Percentiles rank a stretch among this genome's conserved stretches.
Conservation (phyloP, 2,329 filamentous ascomycete genomes). For the Aspergillus pseudotamarii region DNA sequence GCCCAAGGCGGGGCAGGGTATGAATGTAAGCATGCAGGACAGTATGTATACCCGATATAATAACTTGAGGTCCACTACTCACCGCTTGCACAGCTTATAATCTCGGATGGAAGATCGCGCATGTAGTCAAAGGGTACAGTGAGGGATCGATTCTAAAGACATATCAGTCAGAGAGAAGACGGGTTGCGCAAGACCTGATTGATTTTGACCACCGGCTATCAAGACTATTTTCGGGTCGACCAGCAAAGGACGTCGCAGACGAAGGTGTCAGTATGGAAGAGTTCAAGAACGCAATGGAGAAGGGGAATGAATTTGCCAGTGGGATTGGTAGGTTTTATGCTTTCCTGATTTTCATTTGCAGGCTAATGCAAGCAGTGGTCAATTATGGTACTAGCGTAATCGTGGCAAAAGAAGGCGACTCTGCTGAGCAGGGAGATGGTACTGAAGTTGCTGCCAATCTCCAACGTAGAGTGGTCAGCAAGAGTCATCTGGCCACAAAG, state of each 20-base stretch:
- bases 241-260: conserved; percentile 62
- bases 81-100: conserved; percentile 48
- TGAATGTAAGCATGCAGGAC: conserved; percentile 75
- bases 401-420: conserved; percentile 55
- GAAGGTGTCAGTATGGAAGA: conserved; percentile 64
- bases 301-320: conserved; percentile 62
- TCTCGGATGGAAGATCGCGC: conserved; percentile 59
- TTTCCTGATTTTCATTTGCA: conserved; percentile 10
- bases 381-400: conserved; percentile 61
- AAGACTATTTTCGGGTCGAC: conserved; percentile 59
- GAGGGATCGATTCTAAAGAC: conserved; percentile 51
- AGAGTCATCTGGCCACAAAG: conserved; percentile 23
- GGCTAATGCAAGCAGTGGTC: conserved; percentile 41
- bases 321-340: conserved; percentile 46
- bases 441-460: not conserved
- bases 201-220: conserved; percentile 63
- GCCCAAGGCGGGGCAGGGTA: conserved; percentile 57
- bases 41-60: conserved; percentile 21
- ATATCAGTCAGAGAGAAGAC: conserved; percentile 57
- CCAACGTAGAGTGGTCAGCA: conserved; percentile 14
- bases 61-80: not conserved
- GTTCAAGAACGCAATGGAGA: conserved; percentile 64
- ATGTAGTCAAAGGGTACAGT: conserved; percentile 50
- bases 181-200: conserved; percentile 68
- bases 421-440: conserved; percentile 27